A percentile compares a stretch with the other conserved stretches of the same genome.
These are phyloP conservation scores for Dactylonectria estremocensis DNA, from an alignment of 2,329 filamentous ascomycete genomes.

Conservation along the genomic window DNA sequence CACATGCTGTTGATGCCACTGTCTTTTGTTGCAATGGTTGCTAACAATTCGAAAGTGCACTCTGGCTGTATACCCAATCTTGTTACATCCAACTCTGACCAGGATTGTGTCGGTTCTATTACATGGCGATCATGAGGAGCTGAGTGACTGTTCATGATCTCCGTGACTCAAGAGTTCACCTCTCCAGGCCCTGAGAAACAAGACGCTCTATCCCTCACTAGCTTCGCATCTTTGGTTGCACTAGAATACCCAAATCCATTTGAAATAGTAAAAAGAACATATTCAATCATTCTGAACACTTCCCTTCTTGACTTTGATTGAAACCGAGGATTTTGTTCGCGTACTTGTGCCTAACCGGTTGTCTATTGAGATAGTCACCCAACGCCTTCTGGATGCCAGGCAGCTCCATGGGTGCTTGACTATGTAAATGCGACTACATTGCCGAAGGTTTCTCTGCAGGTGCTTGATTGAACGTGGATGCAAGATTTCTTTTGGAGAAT, in stretches of 20 bases:
- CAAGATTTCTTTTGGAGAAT: not conserved
- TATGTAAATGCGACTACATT: not conserved
- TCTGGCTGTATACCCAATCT: too few relatives aligned
- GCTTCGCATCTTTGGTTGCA: not conserved
- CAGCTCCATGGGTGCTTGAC: not conserved
- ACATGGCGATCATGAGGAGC: too few relatives aligned
- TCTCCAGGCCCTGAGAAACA: conserved; percentile 42
- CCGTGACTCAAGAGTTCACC: conserved; percentile 55
- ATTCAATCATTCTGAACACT: not conserved
- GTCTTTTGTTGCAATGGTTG: not conserved
- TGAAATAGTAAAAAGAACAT: not conserved
- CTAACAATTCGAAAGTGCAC: not conserved
- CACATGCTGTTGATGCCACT: too few relatives aligned
- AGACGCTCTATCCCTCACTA: not conserved
- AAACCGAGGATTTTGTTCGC: not conserved
- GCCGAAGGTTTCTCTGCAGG: not conserved
- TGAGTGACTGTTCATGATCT: conserved; percentile 65
- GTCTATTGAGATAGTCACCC: too few relatives aligned
- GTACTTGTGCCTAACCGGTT: not conserved
- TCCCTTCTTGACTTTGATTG: not conserved
- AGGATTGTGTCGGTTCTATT: too few relatives aligned
- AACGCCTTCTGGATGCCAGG: not conserved
- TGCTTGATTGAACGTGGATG: not conserved
- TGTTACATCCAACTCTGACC: too few relatives aligned
- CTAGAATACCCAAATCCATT: not conserved